Conservation (phyloP, 495 filamentous ascomycete species). For the Aspergillus sclerotioniger region DNA sequence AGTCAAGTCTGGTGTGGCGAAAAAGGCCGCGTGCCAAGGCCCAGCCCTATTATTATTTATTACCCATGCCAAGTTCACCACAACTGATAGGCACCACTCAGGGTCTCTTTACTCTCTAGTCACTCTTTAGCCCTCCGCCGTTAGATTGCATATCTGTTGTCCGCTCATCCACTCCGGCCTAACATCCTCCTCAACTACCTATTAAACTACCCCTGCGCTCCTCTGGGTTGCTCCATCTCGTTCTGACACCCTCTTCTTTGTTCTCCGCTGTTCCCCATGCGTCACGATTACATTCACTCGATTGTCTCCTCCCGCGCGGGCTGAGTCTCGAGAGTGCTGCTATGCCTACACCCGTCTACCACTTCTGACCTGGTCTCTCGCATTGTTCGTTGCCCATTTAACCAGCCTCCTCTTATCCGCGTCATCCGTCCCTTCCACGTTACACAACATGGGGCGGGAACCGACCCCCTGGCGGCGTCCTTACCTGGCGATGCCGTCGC, state of each 20-base stretch:
- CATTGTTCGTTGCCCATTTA: background rate
- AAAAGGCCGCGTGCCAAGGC: too few species aligned
- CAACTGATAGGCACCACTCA: too few species aligned
- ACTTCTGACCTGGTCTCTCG: background rate
- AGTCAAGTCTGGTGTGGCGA: too few species aligned
- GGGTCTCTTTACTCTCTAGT: too few species aligned
- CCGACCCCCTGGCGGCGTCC: background rate
- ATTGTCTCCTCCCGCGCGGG: background rate
- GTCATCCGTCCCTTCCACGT: background rate
- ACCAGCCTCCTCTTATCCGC: background rate
- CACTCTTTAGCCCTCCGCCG: too few species aligned
- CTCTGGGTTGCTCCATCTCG: background rate
- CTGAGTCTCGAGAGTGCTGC: background rate
- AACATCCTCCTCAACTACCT: background rate
- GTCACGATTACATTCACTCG: background rate
- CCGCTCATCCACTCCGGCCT: too few species aligned
- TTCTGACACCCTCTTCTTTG: background rate
- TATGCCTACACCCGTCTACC: background rate
- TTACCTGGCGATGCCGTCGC: constrained; percentile 5
- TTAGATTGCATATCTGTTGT: too few species aligned
- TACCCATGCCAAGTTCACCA: too few species aligned
- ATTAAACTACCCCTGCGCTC: background rate
- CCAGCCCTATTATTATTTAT: too few species aligned
- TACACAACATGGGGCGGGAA: background rate
- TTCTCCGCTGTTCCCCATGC: background rate